Evolutionary conservation across 2,329 filamentous ascomycete genomes (phyloP).

Genomic region (Venturiaceae sp.): DNA sequence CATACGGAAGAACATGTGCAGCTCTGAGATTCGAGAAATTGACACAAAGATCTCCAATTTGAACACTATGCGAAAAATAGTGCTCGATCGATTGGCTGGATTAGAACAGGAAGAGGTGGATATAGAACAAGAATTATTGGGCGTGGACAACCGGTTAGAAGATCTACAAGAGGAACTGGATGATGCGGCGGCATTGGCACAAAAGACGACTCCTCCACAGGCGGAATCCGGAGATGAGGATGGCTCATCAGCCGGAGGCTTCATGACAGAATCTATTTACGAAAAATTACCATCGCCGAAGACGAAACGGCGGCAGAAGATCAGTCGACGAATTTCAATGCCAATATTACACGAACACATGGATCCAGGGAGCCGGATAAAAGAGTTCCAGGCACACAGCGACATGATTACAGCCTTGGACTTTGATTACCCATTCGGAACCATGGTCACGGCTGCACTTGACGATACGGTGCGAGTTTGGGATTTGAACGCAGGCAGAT

Average conservation of each 20-base stretch:
- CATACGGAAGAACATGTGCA: constrained; percentile 94
- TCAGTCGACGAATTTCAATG: constrained; percentile 70
- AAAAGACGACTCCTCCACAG: constrained; percentile 20
- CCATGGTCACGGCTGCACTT: constrained; percentile 81
- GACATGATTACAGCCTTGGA: constrained; percentile 85
- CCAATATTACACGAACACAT: constrained; percentile 94
- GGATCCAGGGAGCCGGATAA: constrained; percentile 78
- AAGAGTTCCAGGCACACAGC: constrained; percentile 78
- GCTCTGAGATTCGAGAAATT: constrained; percentile 89
- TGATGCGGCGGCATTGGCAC: constrained; percentile 33
- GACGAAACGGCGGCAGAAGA: constrained; percentile 37
- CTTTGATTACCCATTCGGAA: constrained; percentile 96
- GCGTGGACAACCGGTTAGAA: constrained; percentile 53
- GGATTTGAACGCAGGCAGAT: constrained; percentile 89
- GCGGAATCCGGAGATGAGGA: constrained; percentile 46
- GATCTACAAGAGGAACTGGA: constrained; percentile 51
- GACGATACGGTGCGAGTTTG: constrained; percentile 94
- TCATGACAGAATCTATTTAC: constrained; percentile 98
- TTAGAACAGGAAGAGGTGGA: constrained; percentile 86
- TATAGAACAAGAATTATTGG: constrained; percentile 71
- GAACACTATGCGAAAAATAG: constrained; percentile 83
- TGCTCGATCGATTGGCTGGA: constrained; percentile 74
- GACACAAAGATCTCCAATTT: constrained; percentile 95
- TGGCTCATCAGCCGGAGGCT: constrained; percentile 39
- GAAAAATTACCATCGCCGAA: constrained; percentile 67